Evolutionary conservation across 1,139 yeast species (phyloP), one percentile per base, ranked within the genome.

Genomic region (Candida buenavistaensis): DNA sequence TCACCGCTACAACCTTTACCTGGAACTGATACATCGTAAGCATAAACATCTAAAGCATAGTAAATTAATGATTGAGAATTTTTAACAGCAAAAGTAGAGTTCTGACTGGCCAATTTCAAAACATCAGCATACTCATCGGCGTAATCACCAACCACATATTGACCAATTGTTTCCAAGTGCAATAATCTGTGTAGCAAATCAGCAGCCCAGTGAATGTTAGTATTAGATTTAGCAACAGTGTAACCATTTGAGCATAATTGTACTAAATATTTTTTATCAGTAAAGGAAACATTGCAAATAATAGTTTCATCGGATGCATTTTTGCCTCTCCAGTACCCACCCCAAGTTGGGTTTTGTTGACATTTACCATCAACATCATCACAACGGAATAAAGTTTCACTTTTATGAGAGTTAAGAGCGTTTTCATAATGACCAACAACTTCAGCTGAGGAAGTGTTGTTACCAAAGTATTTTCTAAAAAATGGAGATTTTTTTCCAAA

Each of bases 291-390:
- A 28, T 51, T 55, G 38, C 57, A 51, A 29, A 52, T 51, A 12
- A 47, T 50, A 13, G 47, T 62, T 41, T 63, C 63, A 32, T 59
- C 55, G 3, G 59, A 45, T 13, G 47, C 62, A 36, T 59, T 59
- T 21, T 50, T 55, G 32, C 68, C 62, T 50, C 66, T 54, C 59
- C 59, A 54, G 35, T 63, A 63, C 22, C 68, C 68, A 7, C 67
- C 66, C 57, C 62, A 62, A 12, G 62, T 61, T 17, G 19, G 19
- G 23, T 52, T 50, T 6, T 42, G 42, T 12, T 45, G 42, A 46
- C 70, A 63, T 35, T 58, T 55, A 1, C 56, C 59, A 39, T 63
- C 68, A 14, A 50, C 44, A 37, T 62, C 56, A 34, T 63, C 68
- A 51, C 70, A 64, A 27, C 67, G 51, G 44, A 60, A 55, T 15